Conservation (phyloP, 2,329 filamentous ascomycete genomes). For the Fragosphaeria purpurea region DNA sequence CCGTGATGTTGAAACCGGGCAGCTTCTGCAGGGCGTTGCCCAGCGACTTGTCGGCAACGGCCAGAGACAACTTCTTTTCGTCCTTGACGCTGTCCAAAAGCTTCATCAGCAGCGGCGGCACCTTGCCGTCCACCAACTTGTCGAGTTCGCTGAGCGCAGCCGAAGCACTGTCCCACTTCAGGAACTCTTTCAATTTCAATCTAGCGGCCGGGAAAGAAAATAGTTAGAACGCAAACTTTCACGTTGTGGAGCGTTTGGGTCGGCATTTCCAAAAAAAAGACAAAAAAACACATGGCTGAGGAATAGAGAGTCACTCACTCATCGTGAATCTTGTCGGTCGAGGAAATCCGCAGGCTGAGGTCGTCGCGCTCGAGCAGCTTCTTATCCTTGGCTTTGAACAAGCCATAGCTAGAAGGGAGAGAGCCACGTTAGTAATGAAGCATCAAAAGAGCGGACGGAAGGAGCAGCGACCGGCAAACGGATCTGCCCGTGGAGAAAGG, state of each 20-base stretch:
- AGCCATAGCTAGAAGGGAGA: slow-evolving; percentile 63
- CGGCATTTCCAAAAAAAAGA: too few relatives aligned
- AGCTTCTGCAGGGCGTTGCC: slow-evolving; percentile 88
- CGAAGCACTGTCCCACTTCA: slow-evolving; percentile 92
- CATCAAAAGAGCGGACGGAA: not conserved
- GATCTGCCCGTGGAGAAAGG: not conserved
- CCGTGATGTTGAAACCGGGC: slow-evolving; percentile 73
- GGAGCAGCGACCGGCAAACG: not conserved
- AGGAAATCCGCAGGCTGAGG: slow-evolving; percentile 58
- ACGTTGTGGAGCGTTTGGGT: too few relatives aligned
- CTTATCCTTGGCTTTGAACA: slow-evolving; percentile 98
- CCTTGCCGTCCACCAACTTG: slow-evolving; percentile 84
- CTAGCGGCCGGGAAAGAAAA: slow-evolving; percentile 28
- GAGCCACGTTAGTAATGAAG: slow-evolving; percentile 20
- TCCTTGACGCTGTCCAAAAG: slow-evolving; percentile 87
- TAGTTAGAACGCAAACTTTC: too few relatives aligned
- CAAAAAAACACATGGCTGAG: too few relatives aligned
- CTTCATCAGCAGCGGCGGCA: slow-evolving; percentile 72
- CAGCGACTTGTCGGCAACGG: slow-evolving; percentile 87
- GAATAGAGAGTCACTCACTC: slow-evolving; percentile 49
- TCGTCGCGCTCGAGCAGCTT: slow-evolving; percentile 88
- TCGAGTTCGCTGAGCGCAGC: slow-evolving; percentile 85
- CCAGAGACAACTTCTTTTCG: slow-evolving; percentile 93
- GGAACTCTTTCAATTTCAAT: slow-evolving; percentile 92
- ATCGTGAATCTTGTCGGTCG: slow-evolving; percentile 75